Percentiles rank a stretch among this genome's conserved stretches.
phyloP scores from a whole-genome alignment of 1,139 yeast species.

The Lodderomyces parapsilosis region DNA sequence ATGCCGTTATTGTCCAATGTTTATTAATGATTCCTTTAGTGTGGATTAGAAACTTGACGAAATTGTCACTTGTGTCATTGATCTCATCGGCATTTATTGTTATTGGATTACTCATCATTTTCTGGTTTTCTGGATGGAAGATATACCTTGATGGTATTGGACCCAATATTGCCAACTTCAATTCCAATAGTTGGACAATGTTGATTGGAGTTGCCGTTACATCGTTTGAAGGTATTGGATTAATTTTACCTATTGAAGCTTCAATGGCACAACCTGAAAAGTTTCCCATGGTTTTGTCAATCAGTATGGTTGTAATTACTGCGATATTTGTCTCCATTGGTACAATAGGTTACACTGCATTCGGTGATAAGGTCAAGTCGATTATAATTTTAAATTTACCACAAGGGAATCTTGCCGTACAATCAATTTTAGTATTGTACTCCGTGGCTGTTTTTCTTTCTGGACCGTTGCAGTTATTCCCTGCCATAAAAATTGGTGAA shows the following conservation, averaged over 20 bases:
- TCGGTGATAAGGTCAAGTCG: conserved; percentile 65
- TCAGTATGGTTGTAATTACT: conserved; percentile 62
- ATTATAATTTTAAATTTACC: conserved; percentile 73
- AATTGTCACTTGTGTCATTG: conserved; percentile 64
- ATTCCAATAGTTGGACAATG: conserved; percentile 65
- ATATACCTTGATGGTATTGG: conserved; percentile 48
- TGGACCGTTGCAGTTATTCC: conserved; percentile 74
- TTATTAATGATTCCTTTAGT: conserved; percentile 65
- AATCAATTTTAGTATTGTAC: conserved; percentile 63
- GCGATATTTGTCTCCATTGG: conserved; percentile 61
- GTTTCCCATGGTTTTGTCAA: conserved; percentile 61
- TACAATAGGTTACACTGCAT: conserved; percentile 65
- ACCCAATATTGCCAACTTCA: conserved; percentile 49
- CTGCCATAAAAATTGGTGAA: conserved; percentile 73
- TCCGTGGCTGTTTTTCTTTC: conserved; percentile 72
- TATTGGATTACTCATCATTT: conserved; percentile 61
- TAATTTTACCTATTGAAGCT: conserved; percentile 73
- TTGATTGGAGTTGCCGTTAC: conserved; percentile 81
- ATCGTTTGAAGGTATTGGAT: conserved; percentile 79
- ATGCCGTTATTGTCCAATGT: conserved; percentile 55
- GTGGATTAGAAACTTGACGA: conserved; percentile 68
- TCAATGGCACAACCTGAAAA: conserved; percentile 73
- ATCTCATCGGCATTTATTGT: conserved; percentile 67
- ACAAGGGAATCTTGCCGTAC: conserved; percentile 60
- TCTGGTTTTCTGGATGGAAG: conserved; percentile 53